Conservation (phyloP, 2,329 filamentous ascomycete species). For the Phyllosticta citribraziliensis region DNA sequence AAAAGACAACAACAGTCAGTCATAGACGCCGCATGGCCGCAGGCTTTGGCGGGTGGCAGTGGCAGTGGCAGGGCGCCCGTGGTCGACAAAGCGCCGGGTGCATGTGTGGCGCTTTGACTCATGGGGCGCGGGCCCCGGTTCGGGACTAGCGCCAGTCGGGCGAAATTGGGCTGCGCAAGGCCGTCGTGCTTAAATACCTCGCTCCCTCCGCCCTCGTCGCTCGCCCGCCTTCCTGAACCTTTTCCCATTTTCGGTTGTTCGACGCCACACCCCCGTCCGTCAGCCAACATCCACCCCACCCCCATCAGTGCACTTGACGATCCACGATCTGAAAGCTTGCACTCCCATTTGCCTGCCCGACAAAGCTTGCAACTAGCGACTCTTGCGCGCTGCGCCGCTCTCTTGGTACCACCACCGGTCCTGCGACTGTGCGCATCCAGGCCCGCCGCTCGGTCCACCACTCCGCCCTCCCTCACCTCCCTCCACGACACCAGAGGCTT, state of each 20-base stretch:
- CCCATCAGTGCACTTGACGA: not conserved
- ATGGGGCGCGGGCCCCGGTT: not conserved
- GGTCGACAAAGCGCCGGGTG: not conserved
- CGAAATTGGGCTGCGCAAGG: not conserved
- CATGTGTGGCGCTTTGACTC: not conserved
- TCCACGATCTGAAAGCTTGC: not conserved
- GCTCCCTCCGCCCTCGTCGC: not conserved
- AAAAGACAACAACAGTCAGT: too few species aligned
- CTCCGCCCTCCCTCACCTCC: not conserved
- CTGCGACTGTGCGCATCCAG: not conserved
- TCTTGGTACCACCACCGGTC: slow-evolving; percentile 3
- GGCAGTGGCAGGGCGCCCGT: not conserved
- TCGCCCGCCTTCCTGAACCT: not conserved
- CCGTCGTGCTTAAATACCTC: not conserved
- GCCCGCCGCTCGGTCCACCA: not conserved
- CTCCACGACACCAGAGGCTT: slow-evolving; percentile 26
- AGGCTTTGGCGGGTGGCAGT: too few species aligned
- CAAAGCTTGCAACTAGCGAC: not conserved
- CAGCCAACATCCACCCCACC: not conserved
- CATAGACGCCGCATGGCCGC: too few species aligned
- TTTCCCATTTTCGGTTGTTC: not conserved
- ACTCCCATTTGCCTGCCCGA: not conserved
- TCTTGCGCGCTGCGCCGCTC: slow-evolving; percentile 3
- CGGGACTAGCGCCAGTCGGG: not conserved
- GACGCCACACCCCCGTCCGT: not conserved